Base-by-base conservation (phyloP, 768 basidiomycete genomes). In the Amylocystis lapponica region DNA sequence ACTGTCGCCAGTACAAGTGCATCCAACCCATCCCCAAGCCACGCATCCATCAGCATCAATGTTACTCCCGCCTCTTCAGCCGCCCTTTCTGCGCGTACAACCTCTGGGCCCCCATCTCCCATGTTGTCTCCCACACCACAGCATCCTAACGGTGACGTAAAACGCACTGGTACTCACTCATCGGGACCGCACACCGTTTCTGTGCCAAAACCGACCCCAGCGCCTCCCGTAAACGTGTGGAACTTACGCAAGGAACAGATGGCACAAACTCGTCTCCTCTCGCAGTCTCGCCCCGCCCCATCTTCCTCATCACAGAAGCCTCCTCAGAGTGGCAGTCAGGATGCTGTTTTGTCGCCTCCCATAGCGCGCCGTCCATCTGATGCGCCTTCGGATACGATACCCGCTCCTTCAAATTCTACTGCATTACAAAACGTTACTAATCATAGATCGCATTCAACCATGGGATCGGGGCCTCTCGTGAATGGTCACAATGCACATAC, bases 161-260 rank as follows among this genome's bases (percentile, higher is more conserved):
- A 51, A 20, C 47, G 30, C 22, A 25, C 43, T 19, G 33, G 22
- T 23, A 17, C 25, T 45, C 43, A 51, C 47, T 48, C 47, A 29
- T 41, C 47, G 49, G 46, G 9, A 21, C 35, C 37, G 43, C 43
- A 33, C 22, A 21, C 29, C 7, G 31, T 36, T 19, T 23, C 35
- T 36, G 34, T 26, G 17, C 17, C 34, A 20, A 39, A 56, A 27
- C 49, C 59, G 39, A 61, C 62, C 23, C 52, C 62, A 17, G 51
- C 51, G 27, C 60, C 63, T 32, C 38, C 54, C 19, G 56, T 53
- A 12, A 75, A 73, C 48, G 65, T 74, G 12, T 74, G 73, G 72
- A 61, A 57, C 36, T 58, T 60, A 39, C 67, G 72, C 44, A 74
- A 55, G 41, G 68, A 70, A 37, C 64, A 72, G 37, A 66, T 65